phyloP scores from a whole-genome alignment of 805 yeast species.

The Pichia eremophila region DNA sequence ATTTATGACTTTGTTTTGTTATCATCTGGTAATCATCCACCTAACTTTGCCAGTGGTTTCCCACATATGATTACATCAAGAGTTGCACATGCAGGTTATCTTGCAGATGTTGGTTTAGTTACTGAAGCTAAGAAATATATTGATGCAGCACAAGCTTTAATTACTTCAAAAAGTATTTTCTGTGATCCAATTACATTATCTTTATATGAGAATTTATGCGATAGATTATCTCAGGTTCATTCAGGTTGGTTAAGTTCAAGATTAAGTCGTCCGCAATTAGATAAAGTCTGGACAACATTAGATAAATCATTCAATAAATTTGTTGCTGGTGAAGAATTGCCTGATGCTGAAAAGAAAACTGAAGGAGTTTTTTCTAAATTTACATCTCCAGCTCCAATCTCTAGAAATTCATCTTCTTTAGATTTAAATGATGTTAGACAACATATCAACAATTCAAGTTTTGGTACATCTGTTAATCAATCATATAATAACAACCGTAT shows the following conservation, averaged over 20 bases:
- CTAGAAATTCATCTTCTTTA: conserved; percentile 41
- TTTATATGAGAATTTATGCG: conserved; percentile 31
- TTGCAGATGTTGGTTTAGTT: conserved; percentile 58
- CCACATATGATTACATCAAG: conserved; percentile 53
- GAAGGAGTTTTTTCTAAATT: conserved; percentile 62
- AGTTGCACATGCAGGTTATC: conserved; percentile 53
- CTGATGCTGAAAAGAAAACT: conserved; percentile 28
- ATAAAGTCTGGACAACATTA: conserved; percentile 80
- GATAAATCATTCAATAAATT: conserved; percentile 72
- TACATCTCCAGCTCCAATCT: conserved; percentile 46
- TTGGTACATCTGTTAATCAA: background rate
- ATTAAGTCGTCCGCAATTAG: conserved; percentile 29
- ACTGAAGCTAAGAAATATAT: conserved; percentile 54
- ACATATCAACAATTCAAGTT: background rate
- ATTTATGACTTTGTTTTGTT: conserved; percentile 50
- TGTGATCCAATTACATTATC: conserved; percentile 26
- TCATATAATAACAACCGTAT: background rate
- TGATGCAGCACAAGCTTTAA: conserved; percentile 37
- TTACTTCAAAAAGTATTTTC: conserved; percentile 31
- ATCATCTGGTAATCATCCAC: conserved; percentile 25
- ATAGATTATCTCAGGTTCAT: conserved; percentile 36
- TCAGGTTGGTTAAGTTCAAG: conserved; percentile 70
- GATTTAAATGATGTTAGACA: conserved; percentile 20
- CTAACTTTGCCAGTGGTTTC: conserved; percentile 25
- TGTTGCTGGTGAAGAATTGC: conserved; percentile 77